phyloP scores from a whole-genome alignment of 257 asterid genomes.

The Capsicum baccatum region DNA sequence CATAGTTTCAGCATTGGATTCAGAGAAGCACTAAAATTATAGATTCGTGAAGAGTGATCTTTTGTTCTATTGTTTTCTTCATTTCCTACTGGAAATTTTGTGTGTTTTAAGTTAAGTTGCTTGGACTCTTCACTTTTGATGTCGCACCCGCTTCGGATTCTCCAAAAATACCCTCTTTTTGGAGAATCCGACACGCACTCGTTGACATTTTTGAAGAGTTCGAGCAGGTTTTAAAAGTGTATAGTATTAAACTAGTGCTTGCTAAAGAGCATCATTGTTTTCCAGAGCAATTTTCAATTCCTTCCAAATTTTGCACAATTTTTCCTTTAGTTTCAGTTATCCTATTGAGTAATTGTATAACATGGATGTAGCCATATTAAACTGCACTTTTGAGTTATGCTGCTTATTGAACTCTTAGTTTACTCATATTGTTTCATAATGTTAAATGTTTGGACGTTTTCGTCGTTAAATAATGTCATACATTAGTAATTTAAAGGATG shows the following conservation, averaged over 20 bases:
- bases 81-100: constrained; percentile 6
- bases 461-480: not conserved
- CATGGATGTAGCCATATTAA: not conserved
- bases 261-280: not conserved
- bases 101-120: not conserved
- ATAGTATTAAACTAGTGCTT: constrained; percentile 7
- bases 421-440: not conserved
- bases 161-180: no score
- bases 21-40: constrained; percentile 45
- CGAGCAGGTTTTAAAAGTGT: not conserved
- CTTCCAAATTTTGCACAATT: constrained; percentile 3
- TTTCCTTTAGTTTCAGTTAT: not conserved
- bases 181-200: no score
- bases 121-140: no score
- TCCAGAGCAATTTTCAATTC: not conserved
- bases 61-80: constrained; percentile 7
- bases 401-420: not conserved
- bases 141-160: no score
- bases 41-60: not conserved
- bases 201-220: no score
- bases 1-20: constrained; percentile 45
- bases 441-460: not conserved
- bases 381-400: not conserved
- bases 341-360: not conserved
- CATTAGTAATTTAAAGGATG: not conserved